Percentiles rank a stretch among this genome's conserved stretches.
Conservation (phyloP, 352 stramenopile species). For the Globisporangium canariense region DNA sequence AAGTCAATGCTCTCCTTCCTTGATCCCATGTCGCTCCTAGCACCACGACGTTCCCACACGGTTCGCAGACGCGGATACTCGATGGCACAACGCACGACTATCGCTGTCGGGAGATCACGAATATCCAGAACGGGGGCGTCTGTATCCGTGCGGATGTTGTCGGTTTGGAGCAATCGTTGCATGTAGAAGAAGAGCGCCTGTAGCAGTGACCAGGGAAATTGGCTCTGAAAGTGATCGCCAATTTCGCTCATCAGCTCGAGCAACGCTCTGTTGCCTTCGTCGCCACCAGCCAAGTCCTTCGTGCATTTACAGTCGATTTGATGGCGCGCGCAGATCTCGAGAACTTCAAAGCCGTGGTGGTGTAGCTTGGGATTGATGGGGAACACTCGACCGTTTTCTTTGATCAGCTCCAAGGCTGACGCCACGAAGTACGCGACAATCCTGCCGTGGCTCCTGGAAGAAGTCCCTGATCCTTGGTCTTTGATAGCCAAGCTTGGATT, state of each 20-base stretch:
- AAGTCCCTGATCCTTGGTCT: background rate
- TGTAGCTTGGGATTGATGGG: background rate
- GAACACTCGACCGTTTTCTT: background rate
- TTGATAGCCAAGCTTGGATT: background rate
- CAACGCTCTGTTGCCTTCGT: background rate
- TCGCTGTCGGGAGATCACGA: constrained; percentile 3
- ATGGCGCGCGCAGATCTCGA: constrained; percentile 16
- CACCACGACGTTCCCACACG: background rate
- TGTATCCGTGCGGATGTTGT: background rate
- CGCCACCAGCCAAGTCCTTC: background rate
- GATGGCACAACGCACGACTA: constrained; percentile 11
- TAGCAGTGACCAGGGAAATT: constrained; percentile 11
- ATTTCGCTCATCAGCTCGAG: constrained; percentile 4
- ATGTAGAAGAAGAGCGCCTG: constrained; percentile 5
- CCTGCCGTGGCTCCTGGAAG: background rate
- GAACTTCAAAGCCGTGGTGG: constrained; percentile 16
- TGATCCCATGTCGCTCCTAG: background rate
- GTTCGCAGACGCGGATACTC: constrained; percentile 2
- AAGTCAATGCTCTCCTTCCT: background rate
- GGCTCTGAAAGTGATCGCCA: constrained; percentile 2
- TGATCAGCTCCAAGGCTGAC: background rate
- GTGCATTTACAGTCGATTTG: background rate
- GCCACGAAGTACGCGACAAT: constrained; percentile 8
- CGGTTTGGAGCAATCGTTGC: background rate
- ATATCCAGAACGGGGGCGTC: background rate